phyloP scores from a whole-genome alignment of 2,329 filamentous ascomycete genomes.

The Apiospora rasikravindrae region DNA sequence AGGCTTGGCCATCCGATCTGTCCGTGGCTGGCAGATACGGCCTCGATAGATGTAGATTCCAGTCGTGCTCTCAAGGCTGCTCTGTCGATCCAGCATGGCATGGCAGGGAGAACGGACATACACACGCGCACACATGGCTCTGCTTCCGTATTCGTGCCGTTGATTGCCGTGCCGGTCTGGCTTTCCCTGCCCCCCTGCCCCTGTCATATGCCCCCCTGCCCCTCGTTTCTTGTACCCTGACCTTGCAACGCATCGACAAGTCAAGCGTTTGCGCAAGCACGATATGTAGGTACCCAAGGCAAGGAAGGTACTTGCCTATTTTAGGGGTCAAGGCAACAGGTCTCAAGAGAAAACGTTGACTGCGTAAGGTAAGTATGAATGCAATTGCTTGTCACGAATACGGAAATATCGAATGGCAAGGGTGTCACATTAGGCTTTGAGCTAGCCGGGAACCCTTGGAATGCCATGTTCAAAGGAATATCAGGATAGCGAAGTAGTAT shows the following conservation, averaged over 20 bases:
- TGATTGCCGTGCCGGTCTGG: constrained; percentile 11
- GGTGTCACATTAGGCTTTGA: neutral
- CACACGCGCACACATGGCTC: neutral
- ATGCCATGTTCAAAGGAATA: neutral
- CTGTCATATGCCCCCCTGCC: neutral
- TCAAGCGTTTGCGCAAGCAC: neutral
- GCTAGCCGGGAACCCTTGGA: neutral
- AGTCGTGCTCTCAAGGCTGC: neutral
- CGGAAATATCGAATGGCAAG: neutral
- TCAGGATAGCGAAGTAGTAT: neutral
- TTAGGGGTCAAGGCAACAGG: neutral
- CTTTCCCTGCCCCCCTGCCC: constrained; percentile 3
- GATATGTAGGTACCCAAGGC: neutral
- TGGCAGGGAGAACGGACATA: neutral
- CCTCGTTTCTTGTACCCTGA: neutral
- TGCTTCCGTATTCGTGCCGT: constrained; percentile 10
- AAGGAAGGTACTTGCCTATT: neutral
- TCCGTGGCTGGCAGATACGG: neutral
- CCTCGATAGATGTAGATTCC: neutral
- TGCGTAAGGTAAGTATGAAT: neutral
- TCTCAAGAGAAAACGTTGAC: neutral
- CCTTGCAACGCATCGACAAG: constrained; percentile 3
- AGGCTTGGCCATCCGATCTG: constrained; percentile 9
- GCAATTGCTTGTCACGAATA: neutral
- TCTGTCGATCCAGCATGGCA: constrained; percentile 1